Evolutionary conservation across 345 rosid species (phyloP).

Genomic region (Populus ilicifolia): DNA sequence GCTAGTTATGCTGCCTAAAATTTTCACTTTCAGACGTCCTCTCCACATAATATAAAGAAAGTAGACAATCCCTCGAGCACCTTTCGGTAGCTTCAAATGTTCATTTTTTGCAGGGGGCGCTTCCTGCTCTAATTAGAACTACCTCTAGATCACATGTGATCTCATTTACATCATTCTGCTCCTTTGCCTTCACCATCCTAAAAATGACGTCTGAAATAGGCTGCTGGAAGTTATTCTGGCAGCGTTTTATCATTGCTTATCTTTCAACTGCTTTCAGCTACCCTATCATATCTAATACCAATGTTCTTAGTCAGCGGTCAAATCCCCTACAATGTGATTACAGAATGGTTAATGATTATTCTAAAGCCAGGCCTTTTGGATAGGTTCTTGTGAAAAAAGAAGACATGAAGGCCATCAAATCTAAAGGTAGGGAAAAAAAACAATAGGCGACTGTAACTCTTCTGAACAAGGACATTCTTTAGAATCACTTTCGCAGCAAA

Average conservation of each 20-base stretch:
- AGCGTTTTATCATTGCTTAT: neutral
- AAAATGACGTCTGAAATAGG: neutral
- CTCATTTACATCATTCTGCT: too few species aligned
- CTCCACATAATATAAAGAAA: neutral
- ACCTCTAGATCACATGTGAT: too few species aligned
- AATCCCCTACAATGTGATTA: neutral
- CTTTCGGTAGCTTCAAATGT: neutral
- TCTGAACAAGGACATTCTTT: neutral
- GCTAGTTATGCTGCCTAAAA: neutral
- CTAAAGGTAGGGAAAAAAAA: neutral
- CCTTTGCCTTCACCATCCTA: too few species aligned
- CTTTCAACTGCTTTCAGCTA: neutral
- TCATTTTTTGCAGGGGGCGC: too few species aligned
- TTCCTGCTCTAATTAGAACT: too few species aligned
- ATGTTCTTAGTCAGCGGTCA: neutral
- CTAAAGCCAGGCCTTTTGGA: neutral
- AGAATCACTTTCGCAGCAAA: neutral
- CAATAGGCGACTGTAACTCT: neutral
- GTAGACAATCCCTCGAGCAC: neutral
- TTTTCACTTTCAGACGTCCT: neutral
- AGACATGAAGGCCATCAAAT: neutral
- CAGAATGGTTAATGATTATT: neutral
- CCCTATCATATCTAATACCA: neutral
- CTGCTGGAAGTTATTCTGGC: neutral
- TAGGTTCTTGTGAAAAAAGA: neutral